Evolutionary conservation across 2,329 filamentous ascomycete species (phyloP), one percentile per base, ranked within the genome.

Genomic region (Colletotrichum paranaense): DNA sequence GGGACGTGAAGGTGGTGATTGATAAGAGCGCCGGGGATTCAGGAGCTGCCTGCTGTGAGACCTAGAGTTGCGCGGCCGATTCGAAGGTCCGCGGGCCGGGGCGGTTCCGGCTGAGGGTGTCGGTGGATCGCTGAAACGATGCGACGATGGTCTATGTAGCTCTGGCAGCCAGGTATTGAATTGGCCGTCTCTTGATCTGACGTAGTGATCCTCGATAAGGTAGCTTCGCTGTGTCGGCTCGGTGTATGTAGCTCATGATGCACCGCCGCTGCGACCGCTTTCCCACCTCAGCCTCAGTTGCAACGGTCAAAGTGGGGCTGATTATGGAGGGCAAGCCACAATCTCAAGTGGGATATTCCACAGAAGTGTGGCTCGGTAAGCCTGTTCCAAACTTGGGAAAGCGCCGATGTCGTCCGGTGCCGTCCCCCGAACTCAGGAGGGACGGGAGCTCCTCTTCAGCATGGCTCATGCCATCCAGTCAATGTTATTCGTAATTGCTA

Each of bases 321-420:
- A 1, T 11, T 6, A 6, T 16, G 12, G 22, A 12, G 2, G 32
- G 28, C 28, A 62, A 70, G 71, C 71, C 71, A 73, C 71, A 71
- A 16, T 19, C 16, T 7, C 5, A 5, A 24, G 55, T 42, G 19
- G 26, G 19, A 35, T 28, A 26, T 52, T 52, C 46, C 56, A 66
- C 24, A 11, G 8, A 19, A n/a, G 6, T n/a, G 67, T 73, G 70
- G 66, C 70, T 69, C 28, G 46, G n/a, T 35, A 32, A 30, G 22
- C 32, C 22, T 38, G 14, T 30, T 22, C 24, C 42, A 49, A 19
- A 46, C n/a, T 63, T 62, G 46, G 60, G 32, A 59, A 55, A 59
- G 66, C 66, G 59, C 71, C 71, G 62, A 73, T 73, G 52, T 71
- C 67, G 67, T 73, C 67, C 71, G 56, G 56, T 71, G 67, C 70